Evolutionary conservation across 345 rosid species (phyloP).

Genomic region (Nasturtium officinale): DNA sequence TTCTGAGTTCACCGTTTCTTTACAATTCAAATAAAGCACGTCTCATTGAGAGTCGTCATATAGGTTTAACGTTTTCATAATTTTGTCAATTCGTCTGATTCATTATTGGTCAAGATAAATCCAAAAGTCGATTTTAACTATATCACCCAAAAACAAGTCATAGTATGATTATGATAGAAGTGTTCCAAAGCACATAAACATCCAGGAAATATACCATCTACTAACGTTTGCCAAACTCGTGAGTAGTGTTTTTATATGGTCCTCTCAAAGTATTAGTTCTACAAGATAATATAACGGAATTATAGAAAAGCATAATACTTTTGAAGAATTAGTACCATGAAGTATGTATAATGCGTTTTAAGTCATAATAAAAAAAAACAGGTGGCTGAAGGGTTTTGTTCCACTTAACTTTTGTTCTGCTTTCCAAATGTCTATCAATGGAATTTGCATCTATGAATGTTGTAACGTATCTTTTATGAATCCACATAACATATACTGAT

Average conservation of each 20-base stretch:
- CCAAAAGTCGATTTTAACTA: background rate
- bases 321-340: background rate
- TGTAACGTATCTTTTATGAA: slow-evolving; percentile 11
- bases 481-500: slow-evolving; percentile 12
- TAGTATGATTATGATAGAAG: background rate
- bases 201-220: background rate
- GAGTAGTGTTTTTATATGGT: background rate
- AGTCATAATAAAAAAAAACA: background rate
- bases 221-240: background rate
- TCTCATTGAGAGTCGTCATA: slow-evolving; percentile 7
- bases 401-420: background rate
- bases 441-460: slow-evolving; percentile 1
- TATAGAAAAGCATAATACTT: background rate
- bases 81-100: background rate
- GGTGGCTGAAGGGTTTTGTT: background rate
- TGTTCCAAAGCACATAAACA: background rate
- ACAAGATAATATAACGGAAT: background rate
- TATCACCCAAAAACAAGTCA: background rate
- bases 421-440: background rate
- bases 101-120: background rate
- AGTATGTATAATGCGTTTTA: background rate
- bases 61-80: background rate
- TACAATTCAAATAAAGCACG: slow-evolving; percentile 4
- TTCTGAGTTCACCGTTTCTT: background rate
- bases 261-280: background rate